These are phyloP conservation scores for Colletotrichum cordylinicola DNA, from an alignment of 2,329 filamentous ascomycete species.

Conservation along the genomic window DNA sequence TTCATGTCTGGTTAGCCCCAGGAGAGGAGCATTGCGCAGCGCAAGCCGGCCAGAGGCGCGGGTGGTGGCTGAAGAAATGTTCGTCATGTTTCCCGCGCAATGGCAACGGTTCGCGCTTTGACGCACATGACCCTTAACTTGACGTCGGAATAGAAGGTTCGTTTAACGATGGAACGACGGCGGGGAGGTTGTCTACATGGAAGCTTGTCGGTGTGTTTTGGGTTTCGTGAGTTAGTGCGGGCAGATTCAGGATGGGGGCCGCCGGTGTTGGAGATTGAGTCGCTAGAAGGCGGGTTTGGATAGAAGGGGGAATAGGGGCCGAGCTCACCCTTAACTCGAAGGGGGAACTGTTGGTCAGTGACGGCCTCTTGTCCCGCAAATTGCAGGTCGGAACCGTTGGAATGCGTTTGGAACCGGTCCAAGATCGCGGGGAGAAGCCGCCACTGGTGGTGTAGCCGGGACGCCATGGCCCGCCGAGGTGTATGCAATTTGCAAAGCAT, in stretches of 20 bases:
- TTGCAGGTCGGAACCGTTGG: not conserved
- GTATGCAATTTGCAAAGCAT: not conserved
- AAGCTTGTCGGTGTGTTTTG: conserved; percentile 17
- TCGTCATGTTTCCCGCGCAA: not conserved
- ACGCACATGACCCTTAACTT: not conserved
- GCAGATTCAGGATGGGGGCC: not conserved
- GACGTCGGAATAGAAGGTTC: not conserved
- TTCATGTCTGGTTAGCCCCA: not conserved
- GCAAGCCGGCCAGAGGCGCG: not conserved
- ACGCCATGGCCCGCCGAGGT: not conserved
- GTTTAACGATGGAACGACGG: not conserved
- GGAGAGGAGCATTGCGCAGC: not conserved
- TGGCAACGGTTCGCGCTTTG: conserved; percentile 2
- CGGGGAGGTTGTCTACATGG: not conserved
- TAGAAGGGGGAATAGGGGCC: conserved; percentile 5
- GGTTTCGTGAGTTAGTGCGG: conserved; percentile 2
- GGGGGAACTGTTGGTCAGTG: conserved; percentile 14
- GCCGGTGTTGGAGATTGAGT: conserved; percentile 20
- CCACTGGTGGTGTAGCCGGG: not conserved
- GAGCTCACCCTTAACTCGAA: not conserved
- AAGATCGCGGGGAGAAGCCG: not conserved
- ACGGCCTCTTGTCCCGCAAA: not conserved
- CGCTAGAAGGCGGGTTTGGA: not conserved
- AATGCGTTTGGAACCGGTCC: not conserved
- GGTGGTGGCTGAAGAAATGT: not conserved